Evolutionary conservation across 148 eudicot genomes (phyloP), one percentile per base, ranked within the genome.

Genomic region (Heliosperma pusillum): DNA sequence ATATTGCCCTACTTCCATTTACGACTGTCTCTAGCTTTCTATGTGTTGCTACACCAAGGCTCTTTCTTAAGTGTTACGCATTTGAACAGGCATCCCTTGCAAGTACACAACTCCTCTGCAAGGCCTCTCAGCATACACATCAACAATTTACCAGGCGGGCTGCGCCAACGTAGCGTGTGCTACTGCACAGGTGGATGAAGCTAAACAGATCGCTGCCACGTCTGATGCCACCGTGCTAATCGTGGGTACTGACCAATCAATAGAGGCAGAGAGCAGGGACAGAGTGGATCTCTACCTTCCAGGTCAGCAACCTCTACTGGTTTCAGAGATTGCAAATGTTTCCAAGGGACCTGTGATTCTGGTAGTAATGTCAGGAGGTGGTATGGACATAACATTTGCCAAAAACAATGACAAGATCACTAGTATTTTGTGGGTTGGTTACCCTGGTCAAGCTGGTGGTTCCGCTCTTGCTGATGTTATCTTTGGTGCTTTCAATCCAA

Each of bases 381-480:
- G 90, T 30, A 76, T 89, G 85, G 97, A 91, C 70, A 69, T 91
- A 20, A 79, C 85, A 17, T 91, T 88, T 58, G 92, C 97, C 3
- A 87, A 88, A 68, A 79, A 83, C 69, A 76, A 83, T 70, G 87
- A 88, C 1, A 88, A 85, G 71, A 82, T 91, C 15, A 82, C 81
- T 8, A 81, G 91, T 80, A 91, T 91, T 56, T 19, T 91, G 47
- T 91, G 97, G 97, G 90, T 84, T 53, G 97, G 97, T 66, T 91
- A 83, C 44, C 97, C 97, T 16, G 97, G 97, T 36, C 78, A 89
- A 80, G 89, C 90, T 17, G 93, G 97, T 24, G 93, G 97, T 33
- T 86, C 86, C 74, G 97, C 91, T 33, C 57, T 91, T 25, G 93
- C 97, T 10, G 97, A 91, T 73, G 75, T 88, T 47, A 79, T 90